Evolutionary conservation across 805 yeast species (phyloP).

Genomic region (Zygosaccharomyces bailii): DNA sequence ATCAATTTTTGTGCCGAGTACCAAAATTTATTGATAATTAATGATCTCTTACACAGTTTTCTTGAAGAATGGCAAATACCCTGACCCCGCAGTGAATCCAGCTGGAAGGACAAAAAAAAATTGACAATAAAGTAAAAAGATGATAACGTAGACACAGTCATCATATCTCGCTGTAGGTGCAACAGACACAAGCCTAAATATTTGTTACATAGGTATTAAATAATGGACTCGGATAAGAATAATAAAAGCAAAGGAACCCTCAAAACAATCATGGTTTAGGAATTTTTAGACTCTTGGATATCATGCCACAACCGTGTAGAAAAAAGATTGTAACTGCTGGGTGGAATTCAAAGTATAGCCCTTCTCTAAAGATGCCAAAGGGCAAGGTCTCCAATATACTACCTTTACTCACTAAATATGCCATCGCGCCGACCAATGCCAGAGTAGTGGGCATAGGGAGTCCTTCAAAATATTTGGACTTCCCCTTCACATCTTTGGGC

Average conservation of each 20-base stretch:
- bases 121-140: no score
- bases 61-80: no score
- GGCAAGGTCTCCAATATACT: slow-evolving; percentile 56
- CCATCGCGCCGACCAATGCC: slow-evolving; percentile 69
- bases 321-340: slow-evolving; percentile 61
- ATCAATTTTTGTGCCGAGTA: no score
- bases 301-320: slow-evolving; percentile 85
- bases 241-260: slow-evolving; percentile 2
- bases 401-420: slow-evolving; percentile 54
- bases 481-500: slow-evolving; percentile 86
- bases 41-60: no score
- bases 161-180: neutral
- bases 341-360: slow-evolving; percentile 68
- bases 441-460: slow-evolving; percentile 91
- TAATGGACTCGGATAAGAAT: neutral
- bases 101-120: neutral
- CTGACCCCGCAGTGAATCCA: no score
- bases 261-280: slow-evolving; percentile 61
- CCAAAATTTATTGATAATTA: no score
- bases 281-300: slow-evolving; percentile 83
- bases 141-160: neutral
- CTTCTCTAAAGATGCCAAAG: slow-evolving; percentile 56
- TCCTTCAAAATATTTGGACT: slow-evolving; percentile 91
- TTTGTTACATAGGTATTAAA: neutral
- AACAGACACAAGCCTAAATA: neutral